Evolutionary conservation across 768 basidiomycete species (phyloP), one percentile per base, ranked within the genome.

Genomic region (Mycena epipterygia): DNA sequence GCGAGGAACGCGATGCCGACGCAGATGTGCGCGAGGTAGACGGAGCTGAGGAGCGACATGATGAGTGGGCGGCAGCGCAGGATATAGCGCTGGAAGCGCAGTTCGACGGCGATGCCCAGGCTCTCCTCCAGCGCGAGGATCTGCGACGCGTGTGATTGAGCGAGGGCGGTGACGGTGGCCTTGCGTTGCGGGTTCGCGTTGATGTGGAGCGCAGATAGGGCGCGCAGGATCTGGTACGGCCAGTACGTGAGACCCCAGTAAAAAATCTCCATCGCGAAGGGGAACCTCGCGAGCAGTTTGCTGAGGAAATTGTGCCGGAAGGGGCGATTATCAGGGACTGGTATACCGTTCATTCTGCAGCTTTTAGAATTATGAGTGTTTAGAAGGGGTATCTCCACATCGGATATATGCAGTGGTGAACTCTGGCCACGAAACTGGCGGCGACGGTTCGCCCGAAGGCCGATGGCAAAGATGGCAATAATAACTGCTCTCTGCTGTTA

Each of bases 191-290:
- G 62, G 51, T 37, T 42, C 23, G 62, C 62, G 49, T 63, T 52
- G 27, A 49, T 39, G 37, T 37, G 33, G 9, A 52, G 21, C 37
- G 62, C 62, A 19, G 61, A 63, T 3, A 23, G n/a, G 23, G 55
- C 65, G 42, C 44, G 55, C 25, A 52, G 21, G 57, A 67, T 33
- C 23, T 57, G 56, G 33, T 48, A 55, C 11, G 52, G 46, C 33
- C 29, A 51, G 41, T 48, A 59, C 9, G 57, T 33, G 59, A 68
- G 37, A 21, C n/a, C 11, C 59, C 67, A 68, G 59, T 68, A 68
- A 41, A 60, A 29, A n/a, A 68, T 61, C 51, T 68, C 57, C 49
- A 61, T 21, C 29, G 67, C 56, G 41, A 60, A 68, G 12, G 57
- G 67, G 41, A 42, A 68, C n/a, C 27, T 21, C 21, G 57, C 67